Evolutionary conservation across 176 grass and related monocot species (phyloP).

Genomic region (Oryza brachyantha): DNA sequence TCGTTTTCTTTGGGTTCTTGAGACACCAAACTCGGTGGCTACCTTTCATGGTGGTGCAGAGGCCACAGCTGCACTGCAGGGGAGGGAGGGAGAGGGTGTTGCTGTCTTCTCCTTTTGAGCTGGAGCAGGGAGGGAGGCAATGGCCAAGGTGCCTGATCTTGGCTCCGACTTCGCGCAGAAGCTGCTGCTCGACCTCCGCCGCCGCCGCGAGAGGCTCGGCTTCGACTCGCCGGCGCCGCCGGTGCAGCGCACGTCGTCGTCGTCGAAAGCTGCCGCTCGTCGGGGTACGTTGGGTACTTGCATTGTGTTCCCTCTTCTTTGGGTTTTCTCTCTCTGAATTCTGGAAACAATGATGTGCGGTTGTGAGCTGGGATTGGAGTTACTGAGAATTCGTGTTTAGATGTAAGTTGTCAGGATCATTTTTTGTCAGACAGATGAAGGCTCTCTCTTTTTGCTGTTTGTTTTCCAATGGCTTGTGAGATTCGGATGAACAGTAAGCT

Average conservation of each 20-base stretch:
- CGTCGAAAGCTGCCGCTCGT: neutral
- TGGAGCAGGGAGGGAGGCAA: constrained; percentile 19
- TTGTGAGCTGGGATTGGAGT: neutral
- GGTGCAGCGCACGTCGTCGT: constrained; percentile 8
- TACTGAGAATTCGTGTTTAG: constrained; percentile 5
- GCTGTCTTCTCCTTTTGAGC: neutral
- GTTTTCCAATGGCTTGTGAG: neutral
- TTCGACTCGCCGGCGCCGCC: constrained; percentile 4
- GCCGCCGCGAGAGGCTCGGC: constrained; percentile 73
- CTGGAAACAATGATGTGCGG: neutral
- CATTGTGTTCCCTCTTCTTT: neutral
- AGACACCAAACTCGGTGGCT: neutral
- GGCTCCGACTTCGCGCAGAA: constrained; percentile 92
- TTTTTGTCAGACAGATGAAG: neutral
- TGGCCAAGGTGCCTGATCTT: constrained; percentile 58
- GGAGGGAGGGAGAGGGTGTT: neutral
- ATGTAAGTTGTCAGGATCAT: neutral
- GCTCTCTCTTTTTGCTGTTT: neutral
- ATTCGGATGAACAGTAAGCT: neutral
- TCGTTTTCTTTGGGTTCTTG: neutral
- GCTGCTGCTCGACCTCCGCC: constrained; percentile 76
- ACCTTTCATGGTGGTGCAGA: constrained; percentile 34
- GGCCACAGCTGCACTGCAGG: neutral
- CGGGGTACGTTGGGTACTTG: constrained; percentile 20
- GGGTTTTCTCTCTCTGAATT: neutral